Percentiles rank a stretch among this genome's conserved stretches.
Evolutionary conservation across 2,329 filamentous ascomycete species (phyloP).

Genomic region (Microdochium nivale): DNA sequence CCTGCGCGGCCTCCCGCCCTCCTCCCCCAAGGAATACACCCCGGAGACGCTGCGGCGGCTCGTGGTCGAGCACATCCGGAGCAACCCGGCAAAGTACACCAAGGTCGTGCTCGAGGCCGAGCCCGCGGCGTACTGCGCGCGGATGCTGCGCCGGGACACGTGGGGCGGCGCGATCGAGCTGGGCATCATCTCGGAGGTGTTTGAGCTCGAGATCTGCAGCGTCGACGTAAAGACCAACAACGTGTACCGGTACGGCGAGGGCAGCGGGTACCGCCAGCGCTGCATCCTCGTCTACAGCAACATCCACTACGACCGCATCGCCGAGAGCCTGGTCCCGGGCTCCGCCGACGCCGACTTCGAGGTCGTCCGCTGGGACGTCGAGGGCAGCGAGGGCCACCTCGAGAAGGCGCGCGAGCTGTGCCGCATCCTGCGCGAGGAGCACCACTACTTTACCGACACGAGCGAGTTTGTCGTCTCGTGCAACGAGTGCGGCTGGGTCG

Average conservation of each 20-base stretch:
- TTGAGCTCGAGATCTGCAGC: constrained; percentile 76
- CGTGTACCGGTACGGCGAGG: constrained; percentile 64
- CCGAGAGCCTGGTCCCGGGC: constrained; percentile 56
- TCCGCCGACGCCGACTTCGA: constrained; percentile 64
- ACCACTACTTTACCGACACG: constrained; percentile 85
- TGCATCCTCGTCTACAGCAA: constrained; percentile 85
- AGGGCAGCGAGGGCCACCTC: constrained; percentile 56
- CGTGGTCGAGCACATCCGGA: constrained; percentile 70
- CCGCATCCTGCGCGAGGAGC: constrained; percentile 52
- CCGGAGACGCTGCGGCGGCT: constrained; percentile 56
- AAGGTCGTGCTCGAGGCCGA: constrained; percentile 67
- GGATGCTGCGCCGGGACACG: constrained; percentile 70
- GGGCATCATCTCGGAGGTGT: constrained; percentile 74
- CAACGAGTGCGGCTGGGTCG: constrained; percentile 60
- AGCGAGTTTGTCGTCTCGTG: constrained; percentile 71
- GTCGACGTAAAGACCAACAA: constrained; percentile 59
- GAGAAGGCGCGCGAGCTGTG: constrained; percentile 58
- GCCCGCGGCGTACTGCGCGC: constrained; percentile 68
- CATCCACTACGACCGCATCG: constrained; percentile 89
- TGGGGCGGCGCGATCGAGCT: constrained; percentile 94
- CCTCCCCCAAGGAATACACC: constrained; percentile 14
- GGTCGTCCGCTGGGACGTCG: constrained; percentile 46
- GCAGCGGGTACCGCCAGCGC: constrained; percentile 42
- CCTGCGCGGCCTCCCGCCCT: constrained; percentile 49
- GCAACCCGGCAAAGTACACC: constrained; percentile 63